Evolutionary conservation across 2,329 filamentous ascomycete genomes (phyloP), one percentile per base, ranked within the genome.

Genomic region (Botrytis hyacinthi): DNA sequence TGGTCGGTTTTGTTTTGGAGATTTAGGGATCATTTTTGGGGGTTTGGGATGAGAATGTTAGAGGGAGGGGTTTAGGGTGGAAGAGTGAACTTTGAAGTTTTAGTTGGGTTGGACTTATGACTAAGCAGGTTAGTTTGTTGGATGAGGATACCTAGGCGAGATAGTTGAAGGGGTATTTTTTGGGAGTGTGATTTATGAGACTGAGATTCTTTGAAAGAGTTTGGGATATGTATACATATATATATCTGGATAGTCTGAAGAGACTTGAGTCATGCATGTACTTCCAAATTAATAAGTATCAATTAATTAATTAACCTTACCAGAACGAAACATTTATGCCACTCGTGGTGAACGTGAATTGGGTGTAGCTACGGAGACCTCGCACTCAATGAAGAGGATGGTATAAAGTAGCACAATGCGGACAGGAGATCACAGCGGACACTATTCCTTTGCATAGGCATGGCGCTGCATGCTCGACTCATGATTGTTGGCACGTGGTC

Each of bases 1-100:
- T 70, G 69, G 72, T 78, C 75, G 76, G 42, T 44, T 42, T 60
- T 44, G 35, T 42, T 61, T 70, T n/a, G 37, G 5, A 18, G 7
- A 22, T 32, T 42, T 22, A 20, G 2, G 8, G 14, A 1, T 6
- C 4, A n/a, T 67, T 26, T 67, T 51, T 67, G 14, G 22, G 14
- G 44, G 8, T 9, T 48, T 16, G 9, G 18, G 44, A 29, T 42
- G 61, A 4, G 16, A 63, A 22, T n/a, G 1, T 18, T 8, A 14
- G 6, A 14, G 3, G 26, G 6, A 14, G 3, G 32, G 35, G 3
- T 40, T 51, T n/a, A 18, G 14, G 6, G 14, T 4, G 51, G 51
- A 29, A 29, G 51, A 29, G 14, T 29, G 51, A 57, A 32, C 8
- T 57, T 57, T 57, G 51, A 32, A 9, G 51, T 29, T 57, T 57